A percentile compares a stretch with the other conserved stretches of the same genome.
Conservation (phyloP, 495 filamentous ascomycete genomes). For the Neurospora cerealis region DNA sequence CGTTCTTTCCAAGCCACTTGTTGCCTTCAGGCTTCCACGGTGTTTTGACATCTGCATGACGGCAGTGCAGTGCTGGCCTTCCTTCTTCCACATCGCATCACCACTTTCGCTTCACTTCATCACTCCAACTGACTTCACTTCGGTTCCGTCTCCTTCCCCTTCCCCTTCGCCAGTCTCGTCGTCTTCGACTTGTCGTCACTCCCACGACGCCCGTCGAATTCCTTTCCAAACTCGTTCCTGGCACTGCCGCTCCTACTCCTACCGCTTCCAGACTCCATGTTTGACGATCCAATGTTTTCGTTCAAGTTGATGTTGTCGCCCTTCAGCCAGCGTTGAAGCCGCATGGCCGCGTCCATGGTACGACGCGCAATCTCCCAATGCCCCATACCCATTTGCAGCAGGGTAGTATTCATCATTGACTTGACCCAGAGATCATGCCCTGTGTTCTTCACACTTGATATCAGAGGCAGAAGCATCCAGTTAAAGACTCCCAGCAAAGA, state of each 20-base stretch:
- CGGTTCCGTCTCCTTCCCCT: not conserved
- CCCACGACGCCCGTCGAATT: not conserved
- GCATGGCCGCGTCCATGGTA: slow-evolving; percentile 17
- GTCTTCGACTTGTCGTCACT: not conserved
- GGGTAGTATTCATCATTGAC: slow-evolving; percentile 18
- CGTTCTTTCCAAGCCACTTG: not conserved
- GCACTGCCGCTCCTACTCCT: not conserved
- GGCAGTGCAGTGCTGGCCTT: not conserved
- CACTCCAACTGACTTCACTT: not conserved
- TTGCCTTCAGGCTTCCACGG: not conserved
- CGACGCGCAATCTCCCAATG: slow-evolving; percentile 24
- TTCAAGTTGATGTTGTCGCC: not conserved
- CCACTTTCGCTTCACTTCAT: not conserved
- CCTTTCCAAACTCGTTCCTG: not conserved
- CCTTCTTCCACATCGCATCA: not conserved
- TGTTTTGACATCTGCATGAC: not conserved
- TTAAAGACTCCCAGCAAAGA: slow-evolving; percentile 24
- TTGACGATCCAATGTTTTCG: not conserved
- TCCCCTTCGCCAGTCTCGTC: not conserved
- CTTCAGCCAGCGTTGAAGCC: slow-evolving; percentile 23
- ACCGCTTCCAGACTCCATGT: not conserved
- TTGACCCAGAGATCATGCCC: slow-evolving; percentile 25
- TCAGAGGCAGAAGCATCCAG: slow-evolving; percentile 21
- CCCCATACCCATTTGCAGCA: slow-evolving; percentile 27
- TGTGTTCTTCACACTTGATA: slow-evolving; percentile 6